Percentiles rank a stretch among this genome's conserved stretches.
Evolutionary conservation across 208 protist species (phyloP).

Genomic region (Leishmania mexicana): DNA sequence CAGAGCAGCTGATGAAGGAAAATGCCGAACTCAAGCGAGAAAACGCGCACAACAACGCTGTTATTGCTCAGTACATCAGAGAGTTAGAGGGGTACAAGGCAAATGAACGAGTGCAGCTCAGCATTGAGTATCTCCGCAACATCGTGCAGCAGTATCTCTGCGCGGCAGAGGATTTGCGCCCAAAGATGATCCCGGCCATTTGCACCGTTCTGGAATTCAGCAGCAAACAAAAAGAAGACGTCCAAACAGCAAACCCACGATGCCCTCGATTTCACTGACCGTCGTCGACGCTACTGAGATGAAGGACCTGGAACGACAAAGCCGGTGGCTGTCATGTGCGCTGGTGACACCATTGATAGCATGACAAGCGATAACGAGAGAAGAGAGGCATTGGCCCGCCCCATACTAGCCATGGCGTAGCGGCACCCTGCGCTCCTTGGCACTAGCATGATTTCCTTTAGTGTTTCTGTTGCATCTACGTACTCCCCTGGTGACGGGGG

Average conservation of each 20-base stretch:
- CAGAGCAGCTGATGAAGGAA: slow-evolving; percentile 49
- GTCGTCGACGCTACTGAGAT: neutral
- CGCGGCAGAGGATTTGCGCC: slow-evolving; percentile 56
- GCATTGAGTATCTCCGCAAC: slow-evolving; percentile 83
- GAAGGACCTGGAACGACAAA: neutral
- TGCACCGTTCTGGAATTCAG: slow-evolving; percentile 85
- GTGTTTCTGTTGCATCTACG: too few relatives aligned
- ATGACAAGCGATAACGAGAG: neutral
- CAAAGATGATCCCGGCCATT: slow-evolving; percentile 89
- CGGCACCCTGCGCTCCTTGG: neutral
- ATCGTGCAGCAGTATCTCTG: slow-evolving; percentile 83
- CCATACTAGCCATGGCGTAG: neutral
- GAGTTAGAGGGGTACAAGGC: slow-evolving; percentile 65
- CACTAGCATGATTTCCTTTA: neutral
- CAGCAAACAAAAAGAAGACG: slow-evolving; percentile 70
- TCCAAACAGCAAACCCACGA: slow-evolving; percentile 56
- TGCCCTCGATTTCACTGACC: slow-evolving; percentile 76
- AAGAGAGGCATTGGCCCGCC: neutral
- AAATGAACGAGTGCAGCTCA: slow-evolving; percentile 65
- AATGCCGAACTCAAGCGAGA: slow-evolving; percentile 55
- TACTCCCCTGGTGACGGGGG: neutral
- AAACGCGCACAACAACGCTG: slow-evolving; percentile 64
- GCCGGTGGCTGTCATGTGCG: neutral
- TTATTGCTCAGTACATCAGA: slow-evolving; percentile 68
- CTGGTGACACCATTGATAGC: neutral